Base-by-base conservation (phyloP, 1,284 basidiomycete genomes). In the Coriolopsis trogii region DNA sequence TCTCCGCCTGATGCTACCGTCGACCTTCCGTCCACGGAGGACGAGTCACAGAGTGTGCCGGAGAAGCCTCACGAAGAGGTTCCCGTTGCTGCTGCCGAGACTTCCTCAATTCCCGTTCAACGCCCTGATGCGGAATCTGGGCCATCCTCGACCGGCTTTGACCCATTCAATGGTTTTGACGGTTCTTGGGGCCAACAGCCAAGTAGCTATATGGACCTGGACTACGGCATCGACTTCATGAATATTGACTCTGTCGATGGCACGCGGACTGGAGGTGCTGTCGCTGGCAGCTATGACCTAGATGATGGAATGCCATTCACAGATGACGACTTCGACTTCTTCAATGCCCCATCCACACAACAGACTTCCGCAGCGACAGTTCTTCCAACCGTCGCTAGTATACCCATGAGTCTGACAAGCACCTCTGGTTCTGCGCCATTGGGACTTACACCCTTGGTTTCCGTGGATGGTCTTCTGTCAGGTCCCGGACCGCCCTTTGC, bases 301-400 rank as follows among this genome's bases (percentile, higher is more conserved):
- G 84, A 86, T 37, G 82, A 84, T 31, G 78, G 76, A 13, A 67
- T 60, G 23, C 63, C 67, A 10, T 85, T 91, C 61, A 90, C 89
- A 0, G 88, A 91, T 46, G 88, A 89, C 49, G 89, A 91, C 65
- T 90, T 90, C 64, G 85, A 78, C 63, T 90, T 88, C 66, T 91
- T 89, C 60, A 86, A 89, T 62, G 64, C 61, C 2, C 63, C 76
- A 20, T 49, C 56, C 30, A 45, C 54, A 16, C 55, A 49, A 24
- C 56, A 41, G 8, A 41, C 37, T 7, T 41, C 50, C 10, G 39
- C 57, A 8, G 29, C 58, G 2, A 30, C 51, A 4, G 47, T 58
- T 16, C 29, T 59, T 6, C 24, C 55, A 6, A 42, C 50, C 36
- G 18, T 52, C 23, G 50, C 58, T 38, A 20, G 48, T 5, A 46